Evolutionary conservation across 1,284 basidiomycete genomes (phyloP).

Genomic region (Vanrija sp.): DNA sequence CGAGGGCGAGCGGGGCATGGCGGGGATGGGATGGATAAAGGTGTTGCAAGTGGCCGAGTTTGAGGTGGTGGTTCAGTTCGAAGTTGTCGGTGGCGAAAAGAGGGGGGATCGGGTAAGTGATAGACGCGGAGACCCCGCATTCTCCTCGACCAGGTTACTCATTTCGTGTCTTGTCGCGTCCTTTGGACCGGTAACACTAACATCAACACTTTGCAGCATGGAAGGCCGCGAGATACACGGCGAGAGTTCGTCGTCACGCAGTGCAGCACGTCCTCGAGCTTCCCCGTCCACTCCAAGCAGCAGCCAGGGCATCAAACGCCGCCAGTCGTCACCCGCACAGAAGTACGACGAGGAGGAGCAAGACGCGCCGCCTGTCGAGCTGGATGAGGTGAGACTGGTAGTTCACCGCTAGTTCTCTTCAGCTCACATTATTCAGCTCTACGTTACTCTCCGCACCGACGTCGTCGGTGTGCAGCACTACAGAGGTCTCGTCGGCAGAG

Average conservation of each 20-base stretch:
- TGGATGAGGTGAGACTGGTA: slow-evolving; percentile 31
- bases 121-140: too few species aligned
- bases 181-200: too few species aligned
- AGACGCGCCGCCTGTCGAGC: slow-evolving; percentile 15
- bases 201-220: neutral
- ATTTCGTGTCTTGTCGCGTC: neutral
- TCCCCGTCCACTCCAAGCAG: neutral
- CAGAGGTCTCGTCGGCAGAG: slow-evolving; percentile 68
- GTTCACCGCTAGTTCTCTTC: too few species aligned
- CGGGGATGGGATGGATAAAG: neutral
- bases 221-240: neutral
- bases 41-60: neutral
- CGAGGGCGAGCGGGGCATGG: slow-evolving; percentile 37
- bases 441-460: slow-evolving; percentile 58
- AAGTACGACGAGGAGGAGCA: slow-evolving; percentile 14
- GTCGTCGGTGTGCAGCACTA: slow-evolving; percentile 82
- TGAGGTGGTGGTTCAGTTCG: neutral
- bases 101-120: neutral
- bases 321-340: neutral
- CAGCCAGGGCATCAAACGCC: slow-evolving; percentile 2
- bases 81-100: neutral
- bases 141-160: too few species aligned
- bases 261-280: neutral
- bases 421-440: slow-evolving; percentile 56
- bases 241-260: neutral